Conservation (phyloP, 805 yeast genomes). For the Kodamaea laetipori region DNA sequence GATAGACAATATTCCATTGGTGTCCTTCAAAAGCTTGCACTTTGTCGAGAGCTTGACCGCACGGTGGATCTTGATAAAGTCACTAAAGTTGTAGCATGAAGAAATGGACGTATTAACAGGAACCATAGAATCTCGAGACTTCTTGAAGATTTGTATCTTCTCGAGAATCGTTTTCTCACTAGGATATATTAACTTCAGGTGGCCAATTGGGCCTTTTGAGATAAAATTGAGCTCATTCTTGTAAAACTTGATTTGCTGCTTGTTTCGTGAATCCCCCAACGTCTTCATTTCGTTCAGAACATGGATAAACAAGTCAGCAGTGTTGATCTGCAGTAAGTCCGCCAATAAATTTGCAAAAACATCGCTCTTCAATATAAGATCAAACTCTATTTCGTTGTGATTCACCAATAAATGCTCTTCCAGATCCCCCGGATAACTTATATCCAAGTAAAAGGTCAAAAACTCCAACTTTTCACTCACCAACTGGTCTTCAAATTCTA, state of each 20-base stretch:
- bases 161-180: conserved; percentile 63
- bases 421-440: conserved; percentile 23
- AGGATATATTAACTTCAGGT: conserved; percentile 67
- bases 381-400: conserved; percentile 34
- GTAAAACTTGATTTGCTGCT: conserved; percentile 9
- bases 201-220: conserved; percentile 74
- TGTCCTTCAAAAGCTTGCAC: conserved; percentile 42
- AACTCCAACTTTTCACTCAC: conserved; percentile 46
- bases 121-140: conserved; percentile 28
- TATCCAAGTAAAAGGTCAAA: conserved; percentile 37
- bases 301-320: conserved; percentile 35
- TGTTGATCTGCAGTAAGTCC: conserved; percentile 39
- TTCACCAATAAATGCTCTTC: conserved; percentile 26
- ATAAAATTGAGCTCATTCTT: conserved; percentile 53
- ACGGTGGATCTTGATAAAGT: conserved; percentile 34
- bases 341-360: conserved; percentile 37
- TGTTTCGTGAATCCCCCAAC: conserved; percentile 8
- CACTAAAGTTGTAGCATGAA: conserved; percentile 36
- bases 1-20: conserved; percentile 36
- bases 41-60: conserved; percentile 42
- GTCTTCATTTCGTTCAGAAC: conserved; percentile 25
- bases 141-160: conserved; percentile 44
- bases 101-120: conserved; percentile 19
- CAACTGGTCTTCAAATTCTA: conserved; percentile 44
- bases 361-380: conserved; percentile 42